Base-by-base conservation (phyloP, 2,329 filamentous ascomycete species). In the Scortechinia acanthostroma region DNA sequence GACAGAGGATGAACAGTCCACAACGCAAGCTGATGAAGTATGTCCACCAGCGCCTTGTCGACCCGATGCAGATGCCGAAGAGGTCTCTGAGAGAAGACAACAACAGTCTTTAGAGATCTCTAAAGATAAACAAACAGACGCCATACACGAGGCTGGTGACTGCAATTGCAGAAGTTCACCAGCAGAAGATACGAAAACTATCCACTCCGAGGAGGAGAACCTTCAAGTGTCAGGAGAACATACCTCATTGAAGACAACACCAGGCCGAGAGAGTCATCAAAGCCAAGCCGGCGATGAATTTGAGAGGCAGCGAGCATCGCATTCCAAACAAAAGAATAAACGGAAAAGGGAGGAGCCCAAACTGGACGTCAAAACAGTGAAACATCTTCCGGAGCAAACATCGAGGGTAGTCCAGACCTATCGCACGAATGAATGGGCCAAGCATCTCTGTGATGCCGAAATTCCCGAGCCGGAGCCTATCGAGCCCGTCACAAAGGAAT, bases 401-500 rank as follows among this genome's bases (percentile, higher is more conserved):
- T 93, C 90, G 1, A 83, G 79, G 49, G 77, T 95, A 5, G 85
- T 90, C 2, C 70, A 88, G 59, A 87, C 86, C 0, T 95, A 93
- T 58, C 80, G 91, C 47, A 96, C 90, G 2, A 95, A 95, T 51
- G 91, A 97, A 64, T 97, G 91, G 91, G 89, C 90, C 0, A 96
- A 95, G 60, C 89, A 95, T 60, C 71, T 95, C 10, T 80, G 82
- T 50, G 69, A 76, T 35, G 90, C 91, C 4, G 91, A 96, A 15
- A 66, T 69, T 3, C 89, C 89, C 1, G 76, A 81, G 42, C 62
- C 75, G 1, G 83, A 88, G 4, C 74, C 80, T 2, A 60, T 86
- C 13, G 69, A 75, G 20, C 57, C 78, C 3, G 56, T 73, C 50
- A 60, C 72, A 53, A 48, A 63, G 54, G 50, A 65, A 50, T 51